These are phyloP conservation scores for Wickerhamiella parazyma DNA, from an alignment of 805 yeast genomes.

Conservation along the genomic window DNA sequence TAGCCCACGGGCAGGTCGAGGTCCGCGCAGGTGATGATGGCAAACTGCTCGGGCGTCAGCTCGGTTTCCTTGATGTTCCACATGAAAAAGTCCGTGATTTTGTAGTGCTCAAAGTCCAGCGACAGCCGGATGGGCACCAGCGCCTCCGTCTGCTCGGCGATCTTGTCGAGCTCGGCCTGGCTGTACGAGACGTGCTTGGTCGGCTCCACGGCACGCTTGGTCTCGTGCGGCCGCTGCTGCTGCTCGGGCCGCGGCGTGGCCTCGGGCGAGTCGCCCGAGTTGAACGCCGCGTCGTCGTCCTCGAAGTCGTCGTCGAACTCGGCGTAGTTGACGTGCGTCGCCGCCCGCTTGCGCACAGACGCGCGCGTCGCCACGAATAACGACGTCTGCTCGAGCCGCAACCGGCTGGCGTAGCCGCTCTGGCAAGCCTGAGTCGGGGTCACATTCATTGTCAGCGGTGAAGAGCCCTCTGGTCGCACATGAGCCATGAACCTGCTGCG, in stretches of 20 bases:
- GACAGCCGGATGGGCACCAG: slow-evolving; percentile 56
- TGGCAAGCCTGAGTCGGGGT: slow-evolving; percentile 63
- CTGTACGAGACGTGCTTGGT: slow-evolving; percentile 28
- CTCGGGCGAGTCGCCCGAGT: slow-evolving; percentile 7
- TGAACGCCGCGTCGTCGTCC: slow-evolving; percentile 28
- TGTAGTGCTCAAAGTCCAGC: slow-evolving; percentile 41
- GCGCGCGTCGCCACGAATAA: slow-evolving; percentile 61
- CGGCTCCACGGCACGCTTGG: slow-evolving; percentile 30
- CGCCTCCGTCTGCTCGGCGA: slow-evolving; percentile 31
- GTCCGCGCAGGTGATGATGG: slow-evolving; percentile 66
- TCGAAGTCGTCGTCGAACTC: slow-evolving; percentile 60
- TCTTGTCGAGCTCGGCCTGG: slow-evolving; percentile 27
- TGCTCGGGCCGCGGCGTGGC: slow-evolving; percentile 17
- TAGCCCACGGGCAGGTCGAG: slow-evolving; percentile 58
- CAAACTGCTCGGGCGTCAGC: slow-evolving; percentile 60
- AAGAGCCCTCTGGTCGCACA: too few species aligned
- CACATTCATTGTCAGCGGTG: background rate
- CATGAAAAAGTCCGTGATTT: slow-evolving; percentile 52
- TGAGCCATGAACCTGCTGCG: background rate
- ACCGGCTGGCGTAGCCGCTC: slow-evolving; percentile 59
- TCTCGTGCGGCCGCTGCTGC: slow-evolving; percentile 18
- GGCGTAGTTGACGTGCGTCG: slow-evolving; percentile 50
- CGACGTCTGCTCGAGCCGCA: slow-evolving; percentile 61
- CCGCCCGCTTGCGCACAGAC: slow-evolving; percentile 59
- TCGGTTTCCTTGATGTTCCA: slow-evolving; percentile 59